These are phyloP conservation scores for Globisporangium megalacanthum DNA, from an alignment of 352 stramenopile species.

Conservation along the genomic window DNA sequence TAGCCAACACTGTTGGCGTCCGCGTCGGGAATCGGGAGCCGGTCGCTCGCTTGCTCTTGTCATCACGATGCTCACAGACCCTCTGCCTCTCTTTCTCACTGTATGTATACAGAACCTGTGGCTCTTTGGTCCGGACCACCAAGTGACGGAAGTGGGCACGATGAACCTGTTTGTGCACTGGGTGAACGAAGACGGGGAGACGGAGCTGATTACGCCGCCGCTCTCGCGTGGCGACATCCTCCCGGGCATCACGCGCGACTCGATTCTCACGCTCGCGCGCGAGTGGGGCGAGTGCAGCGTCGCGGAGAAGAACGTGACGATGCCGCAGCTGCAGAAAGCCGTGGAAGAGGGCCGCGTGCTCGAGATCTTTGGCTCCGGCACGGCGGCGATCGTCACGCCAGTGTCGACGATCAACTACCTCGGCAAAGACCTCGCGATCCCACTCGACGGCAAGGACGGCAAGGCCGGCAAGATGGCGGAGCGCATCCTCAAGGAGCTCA, in stretches of 20 bases:
- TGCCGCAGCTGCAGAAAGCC: slow-evolving; percentile 93
- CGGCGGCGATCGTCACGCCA: slow-evolving; percentile 92
- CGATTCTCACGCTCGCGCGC: slow-evolving; percentile 90
- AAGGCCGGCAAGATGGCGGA: slow-evolving; percentile 85
- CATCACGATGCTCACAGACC: background rate
- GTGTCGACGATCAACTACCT: slow-evolving; percentile 95
- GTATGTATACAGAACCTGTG: slow-evolving; percentile 78
- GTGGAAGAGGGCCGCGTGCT: slow-evolving; percentile 85
- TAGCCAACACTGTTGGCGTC: slow-evolving; percentile 11
- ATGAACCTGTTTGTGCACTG: slow-evolving; percentile 99
- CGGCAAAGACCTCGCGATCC: slow-evolving; percentile 89
- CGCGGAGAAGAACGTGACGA: slow-evolving; percentile 90
- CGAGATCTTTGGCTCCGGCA: slow-evolving; percentile 96
- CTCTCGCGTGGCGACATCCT: slow-evolving; percentile 95
- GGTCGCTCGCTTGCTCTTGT: too few relatives aligned
- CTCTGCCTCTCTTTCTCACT: background rate
- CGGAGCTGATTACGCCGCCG: slow-evolving; percentile 94
- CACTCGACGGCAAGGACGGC: slow-evolving; percentile 73
- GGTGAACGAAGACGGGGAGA: slow-evolving; percentile 88
- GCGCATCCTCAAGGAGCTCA: slow-evolving; percentile 86
- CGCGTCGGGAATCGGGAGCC: too few relatives aligned
- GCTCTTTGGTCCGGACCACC: slow-evolving; percentile 93
- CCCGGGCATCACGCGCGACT: slow-evolving; percentile 95
- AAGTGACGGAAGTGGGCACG: slow-evolving; percentile 87
- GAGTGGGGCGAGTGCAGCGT: slow-evolving; percentile 94